Conservation (phyloP, 768 basidiomycete species). For the Suillus clintonianus region DNA sequence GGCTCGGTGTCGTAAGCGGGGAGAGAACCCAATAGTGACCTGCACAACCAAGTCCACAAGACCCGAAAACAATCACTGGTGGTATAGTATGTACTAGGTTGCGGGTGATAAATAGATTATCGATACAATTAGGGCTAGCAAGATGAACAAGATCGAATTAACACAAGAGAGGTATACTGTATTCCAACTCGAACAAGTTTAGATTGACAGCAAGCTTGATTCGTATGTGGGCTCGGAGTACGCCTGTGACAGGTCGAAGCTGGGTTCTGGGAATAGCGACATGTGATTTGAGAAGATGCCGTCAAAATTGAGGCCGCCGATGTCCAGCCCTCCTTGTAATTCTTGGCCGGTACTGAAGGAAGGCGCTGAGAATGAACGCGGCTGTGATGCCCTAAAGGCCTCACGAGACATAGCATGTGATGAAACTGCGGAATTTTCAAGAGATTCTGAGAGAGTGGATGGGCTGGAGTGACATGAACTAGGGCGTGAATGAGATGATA, state of each 20-base stretch:
- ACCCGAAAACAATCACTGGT: background rate
- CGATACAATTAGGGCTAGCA: background rate
- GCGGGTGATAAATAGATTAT: conserved; percentile 1
- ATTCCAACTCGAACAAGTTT: background rate
- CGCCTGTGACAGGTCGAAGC: conserved; percentile 20
- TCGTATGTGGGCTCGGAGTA: conserved; percentile 24
- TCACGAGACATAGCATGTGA: conserved; percentile 18
- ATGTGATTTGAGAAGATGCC: conserved; percentile 25
- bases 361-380: conserved; percentile 23
- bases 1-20: background rate
- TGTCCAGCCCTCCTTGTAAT: background rate
- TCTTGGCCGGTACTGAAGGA: conserved; percentile 5
- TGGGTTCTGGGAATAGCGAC: conserved; percentile 26
- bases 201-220: conserved; percentile 12
- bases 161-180: conserved; percentile 18
- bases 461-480: conserved; percentile 33
- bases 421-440: conserved; percentile 25
- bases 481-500: conserved; percentile 30
- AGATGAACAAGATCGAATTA: background rate
- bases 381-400: conserved; percentile 10
- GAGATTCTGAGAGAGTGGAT: conserved; percentile 28
- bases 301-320: conserved; percentile 16
- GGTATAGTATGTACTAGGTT: conserved; percentile 1
- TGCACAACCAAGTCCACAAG: background rate
- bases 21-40: background rate